Evolutionary conservation across 2,329 filamentous ascomycete genomes (phyloP), one percentile per base, ranked within the genome.

Genomic region (Allantophomopsis lycopodina): DNA sequence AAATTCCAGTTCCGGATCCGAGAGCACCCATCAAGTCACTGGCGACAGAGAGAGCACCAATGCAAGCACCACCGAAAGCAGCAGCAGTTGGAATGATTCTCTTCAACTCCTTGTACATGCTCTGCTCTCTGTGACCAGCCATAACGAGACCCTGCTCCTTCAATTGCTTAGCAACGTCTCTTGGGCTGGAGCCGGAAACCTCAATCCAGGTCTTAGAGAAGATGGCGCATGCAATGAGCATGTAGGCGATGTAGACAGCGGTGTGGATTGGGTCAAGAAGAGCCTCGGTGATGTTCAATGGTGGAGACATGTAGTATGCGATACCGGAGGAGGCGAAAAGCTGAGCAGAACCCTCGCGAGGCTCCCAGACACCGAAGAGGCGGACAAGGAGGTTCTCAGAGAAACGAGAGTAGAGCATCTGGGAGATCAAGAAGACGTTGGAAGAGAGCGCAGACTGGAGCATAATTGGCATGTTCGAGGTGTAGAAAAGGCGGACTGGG

Each of bases 151-250:
- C 91, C 68, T 98, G 91, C 58, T 98, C 93, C 79, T 98, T 98
- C 63, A 98, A 79, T 70, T 96, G 91, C 79, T 98, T 98, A 56
- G 91, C 91, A 50, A 98, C 93, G 59, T 98, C 91, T 57, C 91
- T 84, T 44, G 91, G 93, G 69, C 86, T 89, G 47, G 89, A 95
- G 57, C 91, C 93, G 32, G 91, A 96, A 49, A 98, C 91, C 68
- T 98, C 91, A 55, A 98, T 98, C 91, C 91, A 98, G 40, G 93
- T 98, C 84, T 98, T 98, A 65, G 88, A 95, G 76, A 98, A 98
- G 62, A 96, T 79, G 45, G 88, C 88, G 60, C 91, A 98, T 50
- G 93, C 93, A 55, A 86, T 83, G 43, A 98, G 80, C 88, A 98
- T 98, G 72, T 96, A 98, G 50, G 79, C 73, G 50, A 96, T 86